A percentile compares a stretch with the other conserved stretches of the same genome.
phyloP scores from a whole-genome alignment of 768 basidiomycete species.

The Asterophora parasitica region DNA sequence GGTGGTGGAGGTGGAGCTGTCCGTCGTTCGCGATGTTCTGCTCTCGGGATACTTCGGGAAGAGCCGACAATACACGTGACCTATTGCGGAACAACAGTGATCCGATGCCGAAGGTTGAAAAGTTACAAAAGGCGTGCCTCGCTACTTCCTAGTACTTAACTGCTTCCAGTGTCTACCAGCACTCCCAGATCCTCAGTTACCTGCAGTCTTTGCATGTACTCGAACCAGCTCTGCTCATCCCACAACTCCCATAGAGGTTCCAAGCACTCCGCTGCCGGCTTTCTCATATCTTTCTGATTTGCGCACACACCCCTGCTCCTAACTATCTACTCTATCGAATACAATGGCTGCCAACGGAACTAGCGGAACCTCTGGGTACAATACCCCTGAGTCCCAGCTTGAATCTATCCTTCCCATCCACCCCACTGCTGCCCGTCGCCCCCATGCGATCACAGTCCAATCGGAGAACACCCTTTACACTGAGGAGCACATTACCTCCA shows the following conservation, averaged over 20 bases:
- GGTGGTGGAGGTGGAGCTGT: constrained; percentile 2
- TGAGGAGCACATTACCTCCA: constrained; percentile 78
- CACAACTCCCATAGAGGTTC: constrained; percentile 87
- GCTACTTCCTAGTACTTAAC: too few relatives aligned
- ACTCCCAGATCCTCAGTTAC: constrained; percentile 21
- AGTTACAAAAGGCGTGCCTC: too few relatives aligned
- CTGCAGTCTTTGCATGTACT: constrained; percentile 81
- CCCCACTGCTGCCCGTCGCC: constrained; percentile 80
- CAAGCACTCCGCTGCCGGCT: constrained; percentile 76
- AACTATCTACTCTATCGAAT: constrained; percentile 9
- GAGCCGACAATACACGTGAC: neutral
- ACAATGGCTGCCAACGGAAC: constrained; percentile 46
- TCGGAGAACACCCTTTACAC: constrained; percentile 79
- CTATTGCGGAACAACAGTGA: too few relatives aligned
- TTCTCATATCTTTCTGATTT: constrained; percentile 47
- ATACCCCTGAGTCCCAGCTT: constrained; percentile 66
- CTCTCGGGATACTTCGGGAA: constrained; percentile 14
- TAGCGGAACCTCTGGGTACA: constrained; percentile 59
- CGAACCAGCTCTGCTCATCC: constrained; percentile 84
- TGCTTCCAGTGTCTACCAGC: neutral
- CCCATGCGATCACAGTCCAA: constrained; percentile 72
- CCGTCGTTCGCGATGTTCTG: neutral
- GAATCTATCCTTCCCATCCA: constrained; percentile 71
- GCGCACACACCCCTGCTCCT: constrained; percentile 19
- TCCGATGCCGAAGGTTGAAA: too few relatives aligned